A percentile compares a stretch with the other conserved stretches of the same genome.
Evolutionary conservation across 2,329 filamentous ascomycete genomes (phyloP).

Genomic region (Alternaria longipes): DNA sequence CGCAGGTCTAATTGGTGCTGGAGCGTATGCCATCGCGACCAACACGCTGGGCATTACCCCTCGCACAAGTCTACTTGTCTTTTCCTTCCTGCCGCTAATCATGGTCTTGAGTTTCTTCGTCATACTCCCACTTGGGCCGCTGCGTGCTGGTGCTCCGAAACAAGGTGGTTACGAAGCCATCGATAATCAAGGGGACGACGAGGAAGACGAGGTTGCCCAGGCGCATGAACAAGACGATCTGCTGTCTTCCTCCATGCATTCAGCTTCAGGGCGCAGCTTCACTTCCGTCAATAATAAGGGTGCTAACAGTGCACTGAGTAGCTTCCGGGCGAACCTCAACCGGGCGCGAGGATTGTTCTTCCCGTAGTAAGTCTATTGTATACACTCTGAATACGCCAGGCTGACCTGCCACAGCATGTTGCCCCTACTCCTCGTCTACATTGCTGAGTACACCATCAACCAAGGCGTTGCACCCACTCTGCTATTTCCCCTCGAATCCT

Average conservation of each 20-base stretch:
- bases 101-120: slow-evolving; percentile 90
- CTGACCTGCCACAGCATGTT: slow-evolving; percentile 70
- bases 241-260: slow-evolving; percentile 46
- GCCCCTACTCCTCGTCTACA: slow-evolving; percentile 88
- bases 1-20: slow-evolving; percentile 85
- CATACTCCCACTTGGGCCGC: slow-evolving; percentile 74
- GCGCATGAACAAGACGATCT: slow-evolving; percentile 48
- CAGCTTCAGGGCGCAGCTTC: slow-evolving; percentile 41
- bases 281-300: slow-evolving; percentile 23
- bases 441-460: slow-evolving; percentile 97
- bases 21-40: slow-evolving; percentile 86
- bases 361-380: slow-evolving; percentile 63
- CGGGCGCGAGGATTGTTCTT: slow-evolving; percentile 76
- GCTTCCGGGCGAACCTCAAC: slow-evolving; percentile 64
- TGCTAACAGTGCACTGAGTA: slow-evolving; percentile 28
- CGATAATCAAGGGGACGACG: slow-evolving; percentile 47
- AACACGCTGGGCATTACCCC: slow-evolving; percentile 81
- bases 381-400: not conserved
- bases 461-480: slow-evolving; percentile 91
- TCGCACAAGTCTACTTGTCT: slow-evolving; percentile 75
- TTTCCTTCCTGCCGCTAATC: slow-evolving; percentile 78
- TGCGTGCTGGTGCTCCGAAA: slow-evolving; percentile 59
- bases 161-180: slow-evolving; percentile 65
- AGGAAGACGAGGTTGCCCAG: slow-evolving; percentile 26
- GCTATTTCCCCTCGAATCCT: slow-evolving; percentile 78